Percentiles rank a stretch among this genome's conserved stretches.
These are phyloP conservation scores for Anisodus tanguticus DNA, from an alignment of 257 asterid genomes.

Conservation along the genomic window DNA sequence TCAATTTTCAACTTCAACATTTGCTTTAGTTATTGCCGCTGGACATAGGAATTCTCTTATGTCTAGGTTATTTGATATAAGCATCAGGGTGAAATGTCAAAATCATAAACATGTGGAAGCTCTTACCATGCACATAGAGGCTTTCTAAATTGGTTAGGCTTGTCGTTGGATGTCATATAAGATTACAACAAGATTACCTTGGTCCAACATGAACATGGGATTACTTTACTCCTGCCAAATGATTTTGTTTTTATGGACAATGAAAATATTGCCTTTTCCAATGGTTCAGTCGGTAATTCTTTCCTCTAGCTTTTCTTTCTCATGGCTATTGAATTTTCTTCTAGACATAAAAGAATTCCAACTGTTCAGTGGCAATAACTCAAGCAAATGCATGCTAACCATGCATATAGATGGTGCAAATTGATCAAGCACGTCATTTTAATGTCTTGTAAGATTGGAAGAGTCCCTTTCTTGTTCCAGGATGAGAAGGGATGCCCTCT, in stretches of 20 bases:
- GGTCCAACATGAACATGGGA: slow-evolving; percentile 11
- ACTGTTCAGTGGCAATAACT: slow-evolving; percentile 8
- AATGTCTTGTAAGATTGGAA: slow-evolving; percentile 4
- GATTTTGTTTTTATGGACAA: background rate
- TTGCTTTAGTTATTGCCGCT: background rate
- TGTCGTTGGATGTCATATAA: background rate
- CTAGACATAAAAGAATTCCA: background rate
- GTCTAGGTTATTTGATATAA: slow-evolving; percentile 1
- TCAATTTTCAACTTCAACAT: slow-evolving; percentile 12
- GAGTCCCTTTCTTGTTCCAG: slow-evolving; percentile 17
- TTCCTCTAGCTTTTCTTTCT: slow-evolving; percentile 14
- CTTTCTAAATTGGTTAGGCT: slow-evolving; percentile 4
- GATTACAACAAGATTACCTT: slow-evolving; percentile 6
- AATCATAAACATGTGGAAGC: slow-evolving; percentile 7
- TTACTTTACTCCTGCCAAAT: background rate
- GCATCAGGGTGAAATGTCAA: background rate
- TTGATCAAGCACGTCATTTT: background rate
- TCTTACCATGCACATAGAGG: background rate
- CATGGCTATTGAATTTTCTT: background rate
- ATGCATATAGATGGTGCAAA: background rate
- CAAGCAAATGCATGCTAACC: background rate
- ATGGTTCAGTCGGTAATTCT: background rate
- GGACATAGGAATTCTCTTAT: background rate
- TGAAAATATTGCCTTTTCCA: slow-evolving; percentile 15
- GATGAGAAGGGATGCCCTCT: background rate